phyloP scores from a whole-genome alignment of 495 filamentous ascomycete species.

The Penicillium arizonense region DNA sequence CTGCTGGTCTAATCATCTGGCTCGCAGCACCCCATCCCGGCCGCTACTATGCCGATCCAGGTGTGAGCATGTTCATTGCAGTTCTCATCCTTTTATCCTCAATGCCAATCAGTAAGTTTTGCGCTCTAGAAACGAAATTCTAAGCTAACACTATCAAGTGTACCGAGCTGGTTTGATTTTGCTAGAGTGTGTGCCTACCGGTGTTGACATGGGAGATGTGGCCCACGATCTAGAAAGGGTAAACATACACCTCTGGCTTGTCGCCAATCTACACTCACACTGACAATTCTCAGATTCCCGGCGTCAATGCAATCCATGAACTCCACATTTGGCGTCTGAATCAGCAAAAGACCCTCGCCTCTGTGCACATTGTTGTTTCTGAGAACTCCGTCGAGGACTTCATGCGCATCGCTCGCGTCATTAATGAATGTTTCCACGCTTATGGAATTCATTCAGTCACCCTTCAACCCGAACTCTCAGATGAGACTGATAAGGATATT shows the following conservation, averaged over 20 bases:
- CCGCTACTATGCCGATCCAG: constrained; percentile 50
- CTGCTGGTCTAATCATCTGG: constrained; percentile 45
- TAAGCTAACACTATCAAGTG: constrained; percentile 24
- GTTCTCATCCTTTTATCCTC: constrained; percentile 44
- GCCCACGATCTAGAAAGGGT: constrained; percentile 64
- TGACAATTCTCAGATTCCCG: constrained; percentile 33
- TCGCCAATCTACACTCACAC: not conserved
- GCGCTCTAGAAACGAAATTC: too few species aligned
- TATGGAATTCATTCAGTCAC: constrained; percentile 54
- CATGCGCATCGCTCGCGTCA: constrained; percentile 35
- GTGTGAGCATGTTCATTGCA: constrained; percentile 43
- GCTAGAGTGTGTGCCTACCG: constrained; percentile 78
- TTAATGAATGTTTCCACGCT: constrained; percentile 50
- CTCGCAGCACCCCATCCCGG: constrained; percentile 30
- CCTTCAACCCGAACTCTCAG: constrained; percentile 44
- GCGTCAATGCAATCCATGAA: constrained; percentile 47
- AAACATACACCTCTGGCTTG: not conserved
- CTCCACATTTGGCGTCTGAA: constrained; percentile 54
- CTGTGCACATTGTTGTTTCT: constrained; percentile 45
- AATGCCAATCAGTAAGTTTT: constrained; percentile 34
- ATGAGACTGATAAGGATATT: not conserved
- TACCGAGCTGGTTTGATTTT: constrained; percentile 56
- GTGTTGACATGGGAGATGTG: constrained; percentile 72
- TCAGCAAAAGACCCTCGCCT: constrained; percentile 49
- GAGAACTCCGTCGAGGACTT: constrained; percentile 38